Conservation (phyloP, 768 basidiomycete genomes). For the Rhizopogon vinicolor region DNA sequence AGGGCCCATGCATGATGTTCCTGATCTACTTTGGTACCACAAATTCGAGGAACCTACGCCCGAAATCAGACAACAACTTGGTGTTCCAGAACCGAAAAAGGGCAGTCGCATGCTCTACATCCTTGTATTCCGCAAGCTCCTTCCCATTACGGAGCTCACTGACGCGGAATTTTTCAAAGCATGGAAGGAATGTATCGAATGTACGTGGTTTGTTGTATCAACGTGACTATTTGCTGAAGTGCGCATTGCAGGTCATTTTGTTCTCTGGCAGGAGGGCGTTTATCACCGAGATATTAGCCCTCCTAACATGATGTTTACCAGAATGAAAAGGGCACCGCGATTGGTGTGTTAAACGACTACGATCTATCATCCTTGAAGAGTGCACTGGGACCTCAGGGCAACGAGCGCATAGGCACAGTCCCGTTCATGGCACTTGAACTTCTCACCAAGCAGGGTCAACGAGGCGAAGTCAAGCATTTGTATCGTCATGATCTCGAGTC, state of each 20-base stretch:
- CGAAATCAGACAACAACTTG: neutral
- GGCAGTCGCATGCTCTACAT: neutral
- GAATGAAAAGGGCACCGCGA: neutral
- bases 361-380: slow-evolving; percentile 1
- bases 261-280: no score
- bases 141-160: neutral
- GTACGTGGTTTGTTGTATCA: neutral
- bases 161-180: neutral
- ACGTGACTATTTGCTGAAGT: neutral
- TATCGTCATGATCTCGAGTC: neutral
- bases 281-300: slow-evolving; percentile 1
- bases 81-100: neutral
- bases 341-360: slow-evolving; percentile 13
- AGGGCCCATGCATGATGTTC: neutral
- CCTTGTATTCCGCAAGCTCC: neutral
- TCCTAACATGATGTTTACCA: slow-evolving; percentile 10
- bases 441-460: neutral
- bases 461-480: neutral
- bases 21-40: neutral
- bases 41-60: neutral
- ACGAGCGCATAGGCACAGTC: slow-evolving; percentile 9
- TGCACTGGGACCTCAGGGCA: neutral
- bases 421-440: slow-evolving; percentile 14
- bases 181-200: neutral
- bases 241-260: no score